phyloP scores from a whole-genome alignment of 1,139 yeast genomes.

The Candida pseudoviswanathii region DNA sequence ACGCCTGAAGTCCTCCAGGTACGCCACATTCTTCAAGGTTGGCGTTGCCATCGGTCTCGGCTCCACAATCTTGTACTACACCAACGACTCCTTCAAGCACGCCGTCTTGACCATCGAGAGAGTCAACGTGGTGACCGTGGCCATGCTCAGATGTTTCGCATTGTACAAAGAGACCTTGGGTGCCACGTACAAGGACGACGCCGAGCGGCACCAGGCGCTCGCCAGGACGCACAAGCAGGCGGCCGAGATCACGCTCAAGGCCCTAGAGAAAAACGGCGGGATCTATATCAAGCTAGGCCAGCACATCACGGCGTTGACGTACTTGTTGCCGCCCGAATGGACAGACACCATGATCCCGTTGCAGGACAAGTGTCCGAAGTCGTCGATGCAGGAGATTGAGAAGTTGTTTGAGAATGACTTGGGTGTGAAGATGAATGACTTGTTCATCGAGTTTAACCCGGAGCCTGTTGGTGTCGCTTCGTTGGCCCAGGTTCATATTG shows the following conservation, averaged over 20 bases:
- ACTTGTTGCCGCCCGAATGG: conserved; percentile 91
- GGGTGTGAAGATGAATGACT: conserved; percentile 61
- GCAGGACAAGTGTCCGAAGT: conserved; percentile 87
- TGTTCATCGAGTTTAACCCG: conserved; percentile 67
- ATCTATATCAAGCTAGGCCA: conserved; percentile 93
- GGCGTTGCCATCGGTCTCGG: conserved; percentile 35
- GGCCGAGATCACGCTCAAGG: conserved; percentile 76
- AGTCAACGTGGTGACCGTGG: conserved; percentile 63
- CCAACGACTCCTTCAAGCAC: conserved; percentile 39
- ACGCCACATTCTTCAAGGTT: conserved; percentile 23
- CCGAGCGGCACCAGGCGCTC: conserved; percentile 57
- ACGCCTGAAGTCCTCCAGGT: neutral
- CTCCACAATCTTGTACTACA: conserved; percentile 31
- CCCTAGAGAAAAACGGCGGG: conserved; percentile 87
- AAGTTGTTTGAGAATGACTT: conserved; percentile 69
- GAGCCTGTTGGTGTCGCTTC: conserved; percentile 94
- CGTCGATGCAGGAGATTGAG: conserved; percentile 68
- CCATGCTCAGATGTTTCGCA: conserved; percentile 63
- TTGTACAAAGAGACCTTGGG: conserved; percentile 63
- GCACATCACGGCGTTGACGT: conserved; percentile 89
- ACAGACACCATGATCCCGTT: conserved; percentile 91
- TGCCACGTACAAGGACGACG: conserved; percentile 44
- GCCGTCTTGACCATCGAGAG: conserved; percentile 49
- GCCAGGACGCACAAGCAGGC: conserved; percentile 65
- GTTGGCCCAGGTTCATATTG: conserved; percentile 92